Evolutionary conservation across 2,329 filamentous ascomycete genomes (phyloP).

Genomic region (Beauveria varroae): DNA sequence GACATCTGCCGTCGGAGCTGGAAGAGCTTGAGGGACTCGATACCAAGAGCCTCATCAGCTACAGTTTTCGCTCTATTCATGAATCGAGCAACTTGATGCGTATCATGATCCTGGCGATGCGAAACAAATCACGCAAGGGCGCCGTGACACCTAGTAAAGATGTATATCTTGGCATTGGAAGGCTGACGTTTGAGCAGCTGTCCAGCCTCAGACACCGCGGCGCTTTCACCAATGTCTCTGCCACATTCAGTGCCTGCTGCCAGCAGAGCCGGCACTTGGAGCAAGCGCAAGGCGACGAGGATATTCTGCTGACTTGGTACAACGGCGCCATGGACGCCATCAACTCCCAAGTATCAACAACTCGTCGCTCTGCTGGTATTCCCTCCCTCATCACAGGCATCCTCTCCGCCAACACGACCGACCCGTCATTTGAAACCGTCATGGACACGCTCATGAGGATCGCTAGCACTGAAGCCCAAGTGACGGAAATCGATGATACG

Average conservation of each 20-base stretch:
- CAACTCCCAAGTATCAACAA: conserved; percentile 69
- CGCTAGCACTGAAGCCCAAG: conserved; percentile 43
- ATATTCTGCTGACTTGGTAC: conserved; percentile 63
- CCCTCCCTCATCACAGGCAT: conserved; percentile 81
- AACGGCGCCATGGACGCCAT: conserved; percentile 62
- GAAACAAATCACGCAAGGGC: conserved; percentile 35
- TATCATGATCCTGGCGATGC: conserved; percentile 48
- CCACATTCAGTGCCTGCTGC: conserved; percentile 79
- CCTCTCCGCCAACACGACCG: conserved; percentile 55
- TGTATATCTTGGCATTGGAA: conserved; percentile 60
- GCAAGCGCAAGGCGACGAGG: conserved; percentile 24
- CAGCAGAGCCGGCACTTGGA: conserved; percentile 48
- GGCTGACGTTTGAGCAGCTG: conserved; percentile 73
- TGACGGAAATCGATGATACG: conserved; percentile 51
- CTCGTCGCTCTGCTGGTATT: conserved; percentile 84
- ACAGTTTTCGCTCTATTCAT: conserved; percentile 90
- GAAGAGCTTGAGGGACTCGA: conserved; percentile 63
- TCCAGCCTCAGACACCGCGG: conserved; percentile 80
- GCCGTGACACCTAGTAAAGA: conserved; percentile 40
- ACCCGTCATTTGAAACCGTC: conserved; percentile 55
- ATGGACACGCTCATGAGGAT: conserved; percentile 57
- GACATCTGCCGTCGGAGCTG: conserved; percentile 71
- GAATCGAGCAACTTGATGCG: conserved; percentile 79
- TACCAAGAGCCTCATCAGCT: conserved; percentile 86
- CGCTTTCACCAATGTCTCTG: conserved; percentile 86